These are phyloP conservation scores for Malassezia restricta DNA, from an alignment of 1,284 basidiomycete genomes.

Conservation along the genomic window DNA sequence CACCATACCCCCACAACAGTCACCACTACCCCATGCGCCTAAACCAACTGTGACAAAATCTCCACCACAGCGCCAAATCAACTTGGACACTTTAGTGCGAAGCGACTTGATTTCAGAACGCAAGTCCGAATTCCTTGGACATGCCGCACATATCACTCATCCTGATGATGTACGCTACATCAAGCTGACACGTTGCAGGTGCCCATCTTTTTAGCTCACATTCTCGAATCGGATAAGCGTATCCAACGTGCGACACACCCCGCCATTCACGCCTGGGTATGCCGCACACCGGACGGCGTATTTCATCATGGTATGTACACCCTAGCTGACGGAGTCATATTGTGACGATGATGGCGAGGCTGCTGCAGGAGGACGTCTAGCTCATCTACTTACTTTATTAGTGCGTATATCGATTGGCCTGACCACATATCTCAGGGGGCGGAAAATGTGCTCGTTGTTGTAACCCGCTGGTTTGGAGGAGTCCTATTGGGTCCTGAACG, in stretches of 20 bases:
- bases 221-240: constrained; percentile 26
- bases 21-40: neutral
- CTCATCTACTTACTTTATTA: constrained; percentile 41
- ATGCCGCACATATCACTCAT: constrained; percentile 27
- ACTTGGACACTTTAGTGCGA: constrained; percentile 17
- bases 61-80: neutral
- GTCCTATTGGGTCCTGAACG: constrained; percentile 39
- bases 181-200: constrained; percentile 9
- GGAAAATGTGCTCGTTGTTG: constrained; percentile 39
- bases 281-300: constrained; percentile 23
- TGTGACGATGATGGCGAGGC: constrained; percentile 45
- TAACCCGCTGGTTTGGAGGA: constrained; percentile 43
- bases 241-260: constrained; percentile 42
- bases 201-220: constrained; percentile 21
- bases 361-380: constrained; percentile 44
- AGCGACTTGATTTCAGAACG: constrained; percentile 39
- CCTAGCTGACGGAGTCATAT: constrained; percentile 14
- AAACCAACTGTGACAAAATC: neutral
- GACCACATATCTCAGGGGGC: constrained; percentile 12
- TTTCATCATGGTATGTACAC: constrained; percentile 27
- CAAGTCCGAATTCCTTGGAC: constrained; percentile 45
- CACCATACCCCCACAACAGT: neutral
- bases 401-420: constrained; percentile 12
- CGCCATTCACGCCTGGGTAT: constrained; percentile 44
- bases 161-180: constrained; percentile 28